Evolutionary conservation across 2,329 filamentous ascomycete genomes (phyloP).

Genomic region (Elsinoe arachidis): DNA sequence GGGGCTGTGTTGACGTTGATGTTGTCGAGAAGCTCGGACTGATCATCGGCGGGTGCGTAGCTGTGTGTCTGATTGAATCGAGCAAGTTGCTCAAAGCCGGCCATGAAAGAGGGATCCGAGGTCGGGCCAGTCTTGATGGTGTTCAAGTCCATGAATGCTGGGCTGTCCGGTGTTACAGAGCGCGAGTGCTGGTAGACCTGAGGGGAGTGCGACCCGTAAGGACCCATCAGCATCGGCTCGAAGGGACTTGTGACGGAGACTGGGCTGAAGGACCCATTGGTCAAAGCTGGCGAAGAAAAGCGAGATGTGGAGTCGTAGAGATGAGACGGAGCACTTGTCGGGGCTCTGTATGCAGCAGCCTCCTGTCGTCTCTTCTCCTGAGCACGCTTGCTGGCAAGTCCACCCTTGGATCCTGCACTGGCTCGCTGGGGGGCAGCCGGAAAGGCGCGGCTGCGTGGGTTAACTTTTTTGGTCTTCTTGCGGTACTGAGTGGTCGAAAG

Average conservation of each 20-base stretch:
- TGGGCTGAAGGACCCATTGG: background rate
- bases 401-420: slow-evolving; percentile 15
- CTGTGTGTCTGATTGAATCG: background rate
- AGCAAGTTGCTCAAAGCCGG: background rate
- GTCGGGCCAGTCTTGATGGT: background rate
- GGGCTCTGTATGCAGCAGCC: background rate
- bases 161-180: background rate
- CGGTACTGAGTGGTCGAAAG: slow-evolving; percentile 67
- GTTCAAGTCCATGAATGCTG: background rate
- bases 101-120: background rate
- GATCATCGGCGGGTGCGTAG: background rate
- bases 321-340: slow-evolving; percentile 2
- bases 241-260: background rate
- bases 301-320: background rate
- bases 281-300: background rate
- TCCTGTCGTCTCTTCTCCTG: slow-evolving; percentile 2
- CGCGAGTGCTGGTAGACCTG: background rate
- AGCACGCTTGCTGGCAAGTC: slow-evolving; percentile 10
- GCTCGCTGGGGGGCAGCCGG: slow-evolving; percentile 14
- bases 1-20: background rate
- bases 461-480: slow-evolving; percentile 30
- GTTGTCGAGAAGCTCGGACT: background rate
- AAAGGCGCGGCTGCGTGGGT: slow-evolving; percentile 8
- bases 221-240: background rate
- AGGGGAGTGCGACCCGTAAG: background rate